A percentile compares a stretch with the other conserved stretches of the same genome.
These are phyloP conservation scores for Podaxis rugospora DNA, from an alignment of 768 basidiomycete species.

Conservation along the genomic window DNA sequence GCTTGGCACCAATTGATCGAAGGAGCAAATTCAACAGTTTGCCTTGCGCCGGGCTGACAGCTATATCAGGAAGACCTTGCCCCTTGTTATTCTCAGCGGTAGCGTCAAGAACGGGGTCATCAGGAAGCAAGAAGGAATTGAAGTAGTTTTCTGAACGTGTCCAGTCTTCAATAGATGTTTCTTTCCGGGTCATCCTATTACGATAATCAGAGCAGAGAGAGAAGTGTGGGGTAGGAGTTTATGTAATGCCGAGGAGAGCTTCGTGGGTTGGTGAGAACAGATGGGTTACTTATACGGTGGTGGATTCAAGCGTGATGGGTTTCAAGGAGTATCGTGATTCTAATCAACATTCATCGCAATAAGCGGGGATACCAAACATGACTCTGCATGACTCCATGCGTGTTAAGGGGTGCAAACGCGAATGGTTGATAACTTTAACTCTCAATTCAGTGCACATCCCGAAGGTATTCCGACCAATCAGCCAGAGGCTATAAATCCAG, in stretches of 20 bases:
- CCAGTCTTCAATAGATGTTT: constrained; percentile 37
- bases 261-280: neutral
- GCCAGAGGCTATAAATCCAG: too few species aligned
- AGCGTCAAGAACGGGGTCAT: constrained; percentile 39
- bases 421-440: too few species aligned
- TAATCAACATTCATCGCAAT: too few species aligned
- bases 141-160: constrained; percentile 50
- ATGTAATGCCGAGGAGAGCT: neutral
- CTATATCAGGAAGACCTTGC: constrained; percentile 47
- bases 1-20: constrained; percentile 46
- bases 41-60: constrained; percentile 50
- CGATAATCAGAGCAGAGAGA: neutral
- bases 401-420: too few species aligned
- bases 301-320: neutral
- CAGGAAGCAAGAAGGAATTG: constrained; percentile 46
- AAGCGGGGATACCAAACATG: too few species aligned
- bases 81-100: constrained; percentile 34
- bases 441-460: too few species aligned
- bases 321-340: too few species aligned
- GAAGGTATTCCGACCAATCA: too few species aligned
- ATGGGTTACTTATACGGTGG: neutral
- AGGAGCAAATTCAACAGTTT: constrained; percentile 54
- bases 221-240: neutral
- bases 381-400: too few species aligned
- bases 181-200: constrained; percentile 4